Evolutionary conservation across 108 stramenopile species (phyloP).

Genomic region (Pseudonitzschia pungens): DNA sequence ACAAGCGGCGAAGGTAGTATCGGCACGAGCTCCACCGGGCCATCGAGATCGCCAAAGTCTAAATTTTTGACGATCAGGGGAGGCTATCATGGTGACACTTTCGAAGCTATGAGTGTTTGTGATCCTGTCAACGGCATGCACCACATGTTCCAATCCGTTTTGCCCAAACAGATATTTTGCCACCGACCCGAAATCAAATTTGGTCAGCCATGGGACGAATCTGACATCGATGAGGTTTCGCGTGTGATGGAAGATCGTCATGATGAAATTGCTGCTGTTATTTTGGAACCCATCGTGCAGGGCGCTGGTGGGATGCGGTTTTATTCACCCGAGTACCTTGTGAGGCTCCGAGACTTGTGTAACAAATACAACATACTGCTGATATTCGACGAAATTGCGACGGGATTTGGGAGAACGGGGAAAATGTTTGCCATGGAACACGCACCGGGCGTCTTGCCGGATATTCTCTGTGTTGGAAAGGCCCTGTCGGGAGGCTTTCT

Average conservation of each 20-base stretch:
- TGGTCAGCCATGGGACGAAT: conserved; percentile 33
- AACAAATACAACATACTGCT: conserved; percentile 70
- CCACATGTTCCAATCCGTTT: conserved; percentile 50
- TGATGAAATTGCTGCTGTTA: conserved; percentile 82
- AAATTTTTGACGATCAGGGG: conserved; percentile 70
- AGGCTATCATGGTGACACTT: conserved; percentile 91
- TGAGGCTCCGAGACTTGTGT: conserved; percentile 62
- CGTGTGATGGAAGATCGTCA: conserved; percentile 34
- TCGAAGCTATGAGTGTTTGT: conserved; percentile 88
- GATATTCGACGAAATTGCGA: conserved; percentile 89
- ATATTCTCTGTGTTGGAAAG: conserved; percentile 87
- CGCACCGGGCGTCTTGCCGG: conserved; percentile 47
- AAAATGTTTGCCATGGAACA: conserved; percentile 81
- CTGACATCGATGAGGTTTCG: conserved; percentile 36
- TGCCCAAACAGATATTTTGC: conserved; percentile 64
- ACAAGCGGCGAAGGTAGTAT: neutral
- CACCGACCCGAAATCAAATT: conserved; percentile 38
- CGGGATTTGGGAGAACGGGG: conserved; percentile 89
- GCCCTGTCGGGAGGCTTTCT: conserved; percentile 86
- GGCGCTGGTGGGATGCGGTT: conserved; percentile 91
- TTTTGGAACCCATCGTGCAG: conserved; percentile 91
- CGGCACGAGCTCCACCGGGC: neutral
- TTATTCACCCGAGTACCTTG: conserved; percentile 69
- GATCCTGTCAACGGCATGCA: conserved; percentile 89
- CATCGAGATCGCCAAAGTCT: conserved; percentile 24